Percentiles rank a stretch among this genome's conserved stretches.
These are phyloP conservation scores for Croton setiger DNA, from an alignment of 441 rosid species.

Conservation along the genomic window DNA sequence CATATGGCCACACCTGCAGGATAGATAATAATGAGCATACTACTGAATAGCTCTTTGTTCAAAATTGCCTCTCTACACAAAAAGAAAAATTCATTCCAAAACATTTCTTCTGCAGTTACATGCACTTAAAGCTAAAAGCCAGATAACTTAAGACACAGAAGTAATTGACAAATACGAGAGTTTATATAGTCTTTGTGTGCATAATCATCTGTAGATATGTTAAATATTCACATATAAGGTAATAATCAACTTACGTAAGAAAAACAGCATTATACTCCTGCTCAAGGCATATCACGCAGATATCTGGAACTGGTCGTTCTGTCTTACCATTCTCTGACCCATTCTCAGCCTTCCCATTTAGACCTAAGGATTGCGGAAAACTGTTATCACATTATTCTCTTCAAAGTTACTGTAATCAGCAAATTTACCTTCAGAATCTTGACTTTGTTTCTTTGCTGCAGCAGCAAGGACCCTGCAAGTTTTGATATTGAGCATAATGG, in stretches of 20 bases:
- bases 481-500: constrained; percentile 15
- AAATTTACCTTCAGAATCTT: constrained; percentile 55
- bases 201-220: background rate
- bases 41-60: background rate
- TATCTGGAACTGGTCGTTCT: constrained; percentile 70
- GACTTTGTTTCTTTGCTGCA: constrained; percentile 65
- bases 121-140: background rate
- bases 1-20: constrained; percentile 94
- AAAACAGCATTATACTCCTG: constrained; percentile 86
- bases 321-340: constrained; percentile 49
- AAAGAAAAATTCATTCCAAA: background rate
- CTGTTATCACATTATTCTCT: constrained; percentile 4
- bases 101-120: background rate
- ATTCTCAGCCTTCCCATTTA: constrained; percentile 43
- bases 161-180: no score
- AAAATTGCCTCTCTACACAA: background rate
- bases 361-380: constrained; percentile 30
- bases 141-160: background rate
- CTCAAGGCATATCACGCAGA: constrained; percentile 96
- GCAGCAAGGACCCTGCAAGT: constrained; percentile 80
- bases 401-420: constrained; percentile 6
- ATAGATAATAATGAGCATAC: constrained; percentile 19
- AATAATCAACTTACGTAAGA: constrained; percentile 58
- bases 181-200: background rate
- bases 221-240: background rate